Base-by-base conservation (phyloP, 176 grass and related monocot genomes). In the Carex myosuroides region DNA sequence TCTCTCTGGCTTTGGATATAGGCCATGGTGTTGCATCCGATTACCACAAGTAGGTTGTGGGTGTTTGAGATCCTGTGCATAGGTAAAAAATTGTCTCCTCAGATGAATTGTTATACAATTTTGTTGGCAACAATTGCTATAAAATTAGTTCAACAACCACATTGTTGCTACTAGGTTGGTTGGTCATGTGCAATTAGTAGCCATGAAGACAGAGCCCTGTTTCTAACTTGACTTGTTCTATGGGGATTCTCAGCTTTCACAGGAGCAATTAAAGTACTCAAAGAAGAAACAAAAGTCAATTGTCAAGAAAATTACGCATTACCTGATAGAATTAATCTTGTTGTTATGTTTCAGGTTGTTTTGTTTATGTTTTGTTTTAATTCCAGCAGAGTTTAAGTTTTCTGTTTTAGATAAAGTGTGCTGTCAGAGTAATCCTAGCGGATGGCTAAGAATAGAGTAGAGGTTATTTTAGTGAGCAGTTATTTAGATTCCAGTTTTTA, bases 21-120 rank as follows among this genome's bases (percentile, higher is more conserved):
- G 17, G 88, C 94, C 9, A 94, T 56, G 6, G 90, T 86, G 79
- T 90, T 88, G 87, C 94, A 97, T 11, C 94, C 94, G 64, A 97
- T 13, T 44, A 92, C 90, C 13, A 89, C 90, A 89, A 97, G 89
- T 73, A 88, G 32, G 87, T 97, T 97, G 56, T 41, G 80, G 6
- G 50, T 64, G 81, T 92, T 86, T 41, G 91, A 92, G 80, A 94
- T 83, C 64, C 88, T 85, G 89, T 33, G 89, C 68, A 48, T 60
- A 55, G 6, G 29, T 53, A n/a, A 13, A 8, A 30, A 14, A 37
- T 52, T n/a, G 13, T 9, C 12, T 33, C 4, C 55, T 58, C 1
- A 58, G 14, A 17, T 58, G 55, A 18, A 6, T 18, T 16, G 16
- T 58, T 58, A 58, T 17, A 58, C 55, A 6, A 18, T 14, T 18